Base-by-base conservation (phyloP, 768 basidiomycete genomes). In the Termitomyces heimii region DNA sequence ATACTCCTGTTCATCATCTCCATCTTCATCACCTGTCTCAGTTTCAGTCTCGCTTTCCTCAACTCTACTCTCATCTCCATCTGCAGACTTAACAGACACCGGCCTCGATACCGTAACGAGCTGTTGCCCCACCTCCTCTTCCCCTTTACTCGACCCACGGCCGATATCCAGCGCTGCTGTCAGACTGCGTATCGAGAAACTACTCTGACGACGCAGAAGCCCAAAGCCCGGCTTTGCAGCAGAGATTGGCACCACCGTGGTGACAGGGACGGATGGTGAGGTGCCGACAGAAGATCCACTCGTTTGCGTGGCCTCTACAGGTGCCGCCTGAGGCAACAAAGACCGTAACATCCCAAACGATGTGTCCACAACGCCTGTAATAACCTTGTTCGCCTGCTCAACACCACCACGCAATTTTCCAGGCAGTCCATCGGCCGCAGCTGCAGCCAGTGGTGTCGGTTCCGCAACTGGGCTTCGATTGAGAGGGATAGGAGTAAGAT, bases 301-400 rank as follows among this genome's bases (percentile, higher is more conserved):
- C 13, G 18, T 22, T n/a, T 44, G 47, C 5, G 37, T 31, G 34
- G 35, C 14, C 1, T 45, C n/a, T 52, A 65, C 56, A 53, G 73
- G 62, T 60, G 66, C 62, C 26, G 70, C 67, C 12, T 75, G 75
- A 0, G 82, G 92, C 53, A 95, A 77, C 43, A 94, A 75, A 4
- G 91, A 86, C 18, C 91, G 82, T 16, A 97, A 76, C 60, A 94
- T 89, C 18, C 91, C 89, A 70, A 95, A 94, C 2, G 90, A 92
- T 0, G 92, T 84, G 67, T 96, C 94, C 48, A 96, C 88, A 53
- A 97, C 93, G 24, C 91, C 94, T 5, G 80, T 85, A 52, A 92
- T 89, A 43, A 92, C 93, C 50, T 81, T 88, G 60, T 92, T 77
- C 18, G 94, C 94, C 66, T 92, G 90, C 61, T 83, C 89, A 10